These are phyloP conservation scores for Herpetomonas muscarum DNA, from an alignment of 208 protist species.

Conservation along the genomic window DNA sequence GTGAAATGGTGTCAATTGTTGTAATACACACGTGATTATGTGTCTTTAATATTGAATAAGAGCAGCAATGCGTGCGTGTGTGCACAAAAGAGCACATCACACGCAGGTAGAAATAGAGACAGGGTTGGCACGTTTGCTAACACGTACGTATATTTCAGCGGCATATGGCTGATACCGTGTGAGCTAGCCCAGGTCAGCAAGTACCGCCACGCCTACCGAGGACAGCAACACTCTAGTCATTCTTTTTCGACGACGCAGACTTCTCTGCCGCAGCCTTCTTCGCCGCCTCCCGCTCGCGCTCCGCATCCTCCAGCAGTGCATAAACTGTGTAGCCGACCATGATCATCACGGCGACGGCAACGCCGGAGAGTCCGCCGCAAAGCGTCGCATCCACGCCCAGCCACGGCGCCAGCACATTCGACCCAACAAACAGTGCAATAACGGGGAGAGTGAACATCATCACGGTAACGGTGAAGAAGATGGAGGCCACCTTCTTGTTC, in stretches of 20 bases:
- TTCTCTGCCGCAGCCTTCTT: neutral
- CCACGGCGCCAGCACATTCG: slow-evolving; percentile 50
- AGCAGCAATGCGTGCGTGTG: no score
- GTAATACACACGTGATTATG: no score
- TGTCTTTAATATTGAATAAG: no score
- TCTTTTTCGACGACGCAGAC: neutral
- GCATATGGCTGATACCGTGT: no score
- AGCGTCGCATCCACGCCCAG: slow-evolving; percentile 34
- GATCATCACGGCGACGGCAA: slow-evolving; percentile 42
- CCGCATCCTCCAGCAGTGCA: slow-evolving; percentile 46
- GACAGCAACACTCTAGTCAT: neutral
- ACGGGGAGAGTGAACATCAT: slow-evolving; percentile 75
- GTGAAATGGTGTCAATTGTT: no score
- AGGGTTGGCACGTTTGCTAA: no score
- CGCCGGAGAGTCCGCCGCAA: slow-evolving; percentile 60
- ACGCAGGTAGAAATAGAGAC: no score
- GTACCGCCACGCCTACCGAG: no score
- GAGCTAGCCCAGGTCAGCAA: no score
- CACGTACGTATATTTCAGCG: no score
- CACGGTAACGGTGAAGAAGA: slow-evolving; percentile 50
- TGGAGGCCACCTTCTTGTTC: slow-evolving; percentile 32
- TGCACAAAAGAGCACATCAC: no score
- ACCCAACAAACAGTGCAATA: slow-evolving; percentile 48
- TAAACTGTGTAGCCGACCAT: slow-evolving; percentile 59
- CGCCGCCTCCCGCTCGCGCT: neutral